Base-by-base conservation (phyloP, 78 protist species). In the Fonticula alba region DNA sequence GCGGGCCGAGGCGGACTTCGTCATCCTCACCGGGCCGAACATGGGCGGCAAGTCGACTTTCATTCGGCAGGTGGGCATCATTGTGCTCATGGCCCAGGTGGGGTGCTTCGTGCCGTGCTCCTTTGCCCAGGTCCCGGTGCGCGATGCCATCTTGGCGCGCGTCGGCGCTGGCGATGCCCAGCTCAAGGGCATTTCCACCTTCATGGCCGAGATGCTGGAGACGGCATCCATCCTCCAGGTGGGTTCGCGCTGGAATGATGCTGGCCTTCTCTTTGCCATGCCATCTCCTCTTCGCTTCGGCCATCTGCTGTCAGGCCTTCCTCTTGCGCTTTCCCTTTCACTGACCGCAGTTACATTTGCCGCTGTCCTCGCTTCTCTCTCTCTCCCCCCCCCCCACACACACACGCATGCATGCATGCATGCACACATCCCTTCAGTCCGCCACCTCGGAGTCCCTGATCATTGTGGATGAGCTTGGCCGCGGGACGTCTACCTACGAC, bases 141-240 rank as follows among this genome's bases (percentile, higher is more conserved):
- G 64, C 35, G 93, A 92, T 67, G 36, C 71, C 38, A 84, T 94
- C 56, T 72, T 93, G 61, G 83, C 93, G 15, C 73, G 98, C 27
- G 91, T 94, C 51, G 98, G 98, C 22, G 98, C 97, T 0, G 85
- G 94, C 27, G 99, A 96, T 67, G 57, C 68, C 40, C 96, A 86
- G 74, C 55, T 89, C 29, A 68, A 82, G 51, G 94, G 97, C 41
- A 73, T 94, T 26, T 80, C 89, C 4, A 94, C 98, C 17, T 94
- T 96, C 74, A 89, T 92, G 96, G 92, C 95, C 15, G 99, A 96
- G 76, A 96, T 96, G 99, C 76, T 91, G 51, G 98, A 95, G 56
- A 86, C 94, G 0, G 80, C 96, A 29, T 20, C 85, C 36, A 92
- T 95, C 32, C 59, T 94, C 56, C 65, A 62, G 56, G 86, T 64